These are phyloP conservation scores for Starmerella apicola DNA, from an alignment of 805 yeast genomes.

Conservation along the genomic window DNA sequence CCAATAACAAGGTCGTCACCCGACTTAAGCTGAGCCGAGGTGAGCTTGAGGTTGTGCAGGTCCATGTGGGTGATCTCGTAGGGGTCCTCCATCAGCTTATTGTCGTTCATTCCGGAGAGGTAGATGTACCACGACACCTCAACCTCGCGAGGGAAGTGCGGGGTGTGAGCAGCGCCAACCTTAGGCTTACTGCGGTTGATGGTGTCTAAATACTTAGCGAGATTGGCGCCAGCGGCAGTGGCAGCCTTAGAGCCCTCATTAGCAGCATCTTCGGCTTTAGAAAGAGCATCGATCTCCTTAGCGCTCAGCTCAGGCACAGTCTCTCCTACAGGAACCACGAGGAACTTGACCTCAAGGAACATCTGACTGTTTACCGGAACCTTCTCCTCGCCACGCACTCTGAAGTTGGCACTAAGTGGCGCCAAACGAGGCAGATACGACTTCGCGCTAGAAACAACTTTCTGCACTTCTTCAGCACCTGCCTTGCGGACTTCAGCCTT, in stretches of 20 bases:
- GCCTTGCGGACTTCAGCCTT: too few species aligned
- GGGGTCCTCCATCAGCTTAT: slow-evolving; percentile 41
- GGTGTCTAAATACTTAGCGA: slow-evolving; percentile 25
- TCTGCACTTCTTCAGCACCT: background rate
- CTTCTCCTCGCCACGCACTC: slow-evolving; percentile 72
- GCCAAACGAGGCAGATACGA: slow-evolving; percentile 54
- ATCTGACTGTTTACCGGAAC: slow-evolving; percentile 63
- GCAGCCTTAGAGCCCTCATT: slow-evolving; percentile 15
- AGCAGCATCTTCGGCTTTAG: too few species aligned
- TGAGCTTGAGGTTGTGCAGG: slow-evolving; percentile 41
- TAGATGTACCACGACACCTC: slow-evolving; percentile 52
- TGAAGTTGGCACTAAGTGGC: slow-evolving; percentile 56
- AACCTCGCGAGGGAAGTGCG: slow-evolving; percentile 56
- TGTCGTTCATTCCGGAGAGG: slow-evolving; percentile 62
- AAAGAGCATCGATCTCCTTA: slow-evolving; percentile 21
- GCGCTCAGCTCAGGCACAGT: slow-evolving; percentile 12
- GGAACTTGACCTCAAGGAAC: slow-evolving; percentile 61
- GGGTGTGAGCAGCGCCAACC: slow-evolving; percentile 55
- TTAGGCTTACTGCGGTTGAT: slow-evolving; percentile 56
- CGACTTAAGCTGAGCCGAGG: slow-evolving; percentile 36
- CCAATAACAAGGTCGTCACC: slow-evolving; percentile 40
- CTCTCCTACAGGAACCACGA: slow-evolving; percentile 58
- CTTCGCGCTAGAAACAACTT: slow-evolving; percentile 12
- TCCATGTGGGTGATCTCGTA: slow-evolving; percentile 40
- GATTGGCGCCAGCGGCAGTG: background rate